Evolutionary conservation across 257 asterid species (phyloP).

Genomic region (Solanum chmielewskii): DNA sequence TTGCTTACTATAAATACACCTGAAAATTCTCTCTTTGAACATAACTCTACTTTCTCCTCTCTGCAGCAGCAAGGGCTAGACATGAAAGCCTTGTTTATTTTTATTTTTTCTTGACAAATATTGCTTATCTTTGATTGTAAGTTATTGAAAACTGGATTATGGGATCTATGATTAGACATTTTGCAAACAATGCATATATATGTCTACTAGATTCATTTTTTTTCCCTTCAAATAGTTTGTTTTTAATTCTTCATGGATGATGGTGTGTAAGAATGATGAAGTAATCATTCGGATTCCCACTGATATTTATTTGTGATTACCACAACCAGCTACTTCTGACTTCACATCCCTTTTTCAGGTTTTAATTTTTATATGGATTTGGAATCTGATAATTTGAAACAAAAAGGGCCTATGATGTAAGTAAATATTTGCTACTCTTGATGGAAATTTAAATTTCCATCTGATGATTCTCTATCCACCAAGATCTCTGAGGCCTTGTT

Average conservation of each 20-base stretch:
- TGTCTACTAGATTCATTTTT: slow-evolving; percentile 19
- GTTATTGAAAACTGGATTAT: not conserved
- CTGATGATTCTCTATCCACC: slow-evolving; percentile 51
- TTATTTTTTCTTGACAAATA: slow-evolving; percentile 1
- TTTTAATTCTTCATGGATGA: not conserved
- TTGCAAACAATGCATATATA: slow-evolving; percentile 5
- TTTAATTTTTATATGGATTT: not conserved
- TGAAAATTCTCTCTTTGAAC: not conserved
- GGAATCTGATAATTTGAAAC: not conserved
- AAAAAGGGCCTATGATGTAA: slow-evolving; percentile 31
- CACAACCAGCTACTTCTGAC: slow-evolving; percentile 70
- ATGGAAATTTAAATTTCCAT: slow-evolving; percentile 14
- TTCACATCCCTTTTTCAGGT: not conserved
- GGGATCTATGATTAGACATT: slow-evolving; percentile 52
- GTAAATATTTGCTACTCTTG: slow-evolving; percentile 66
- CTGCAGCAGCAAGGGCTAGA: no score
- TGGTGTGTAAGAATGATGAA: slow-evolving; percentile 41
- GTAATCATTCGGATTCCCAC: slow-evolving; percentile 65
- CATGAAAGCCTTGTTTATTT: accelerated
- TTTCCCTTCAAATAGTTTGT: not conserved
- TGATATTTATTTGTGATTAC: slow-evolving; percentile 29
- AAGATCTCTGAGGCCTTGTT: slow-evolving; percentile 57
- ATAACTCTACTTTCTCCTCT: not conserved
- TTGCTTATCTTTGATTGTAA: slow-evolving; percentile 30
- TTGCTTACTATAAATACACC: not conserved